Evolutionary conservation across 148 eudicot genomes (phyloP), one percentile per base, ranked within the genome.

Genomic region (Suaeda aralocaspica): DNA sequence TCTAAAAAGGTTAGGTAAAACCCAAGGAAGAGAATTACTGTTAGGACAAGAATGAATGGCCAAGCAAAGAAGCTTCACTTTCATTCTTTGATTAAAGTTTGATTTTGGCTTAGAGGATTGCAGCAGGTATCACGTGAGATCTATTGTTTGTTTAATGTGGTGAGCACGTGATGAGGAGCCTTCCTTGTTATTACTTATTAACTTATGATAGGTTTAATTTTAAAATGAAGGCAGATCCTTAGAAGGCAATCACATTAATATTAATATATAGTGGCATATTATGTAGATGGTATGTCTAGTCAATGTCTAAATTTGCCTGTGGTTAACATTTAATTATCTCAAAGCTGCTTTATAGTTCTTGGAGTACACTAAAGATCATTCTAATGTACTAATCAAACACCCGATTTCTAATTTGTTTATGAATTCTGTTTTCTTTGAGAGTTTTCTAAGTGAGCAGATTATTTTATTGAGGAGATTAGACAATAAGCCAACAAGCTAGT

Each of bases 311-410:
- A 49, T 66, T 66, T 36, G 70, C 55, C 45, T 66, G 67, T 72
- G 68, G 75, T 66, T 77, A 77, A 52, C 72, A 77, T 77, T 77
- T 71, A 66, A 56, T 75, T 69, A 61, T 76, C 73, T 64, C 72
- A 63, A 68, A 49, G 21, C 67, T 48, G 51, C 59, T 46, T 29
- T 45, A 42, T 30, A 59, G 53, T 59, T 59, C 52, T 68, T 74
- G 67, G 72, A 51, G 51, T 67, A 74, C 18, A 50, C 24, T 68
- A 56, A 59, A 74, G 59, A 34, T 34, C 39, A 58, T 2, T 44
- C 9, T 50, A 24, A 68, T 66, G 70, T 66, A 46, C 19, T 30
- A 5, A 66, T 64, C 68, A 64, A 31, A 34, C 14, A 25, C 25
- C 25, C 28, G 25, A 67, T 8, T 30, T 33, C 28, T 66, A 29